Percentiles rank a stretch among this genome's conserved stretches.
phyloP scores from a whole-genome alignment of 306 rosid species.

The Begonia masoniana region DNA sequence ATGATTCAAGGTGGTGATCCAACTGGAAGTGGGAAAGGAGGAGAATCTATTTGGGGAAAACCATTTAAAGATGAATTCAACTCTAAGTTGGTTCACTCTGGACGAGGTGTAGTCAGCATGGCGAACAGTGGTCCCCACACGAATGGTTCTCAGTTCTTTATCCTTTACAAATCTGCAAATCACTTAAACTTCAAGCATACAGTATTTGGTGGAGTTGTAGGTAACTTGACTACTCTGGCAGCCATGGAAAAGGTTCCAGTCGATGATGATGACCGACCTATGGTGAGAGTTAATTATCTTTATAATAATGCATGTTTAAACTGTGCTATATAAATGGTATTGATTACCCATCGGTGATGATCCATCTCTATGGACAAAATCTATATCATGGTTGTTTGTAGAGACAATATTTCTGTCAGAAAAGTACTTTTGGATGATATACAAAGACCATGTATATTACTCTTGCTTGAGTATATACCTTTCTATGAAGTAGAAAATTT shows the following conservation, averaged over 20 bases:
- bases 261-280: conserved; percentile 77
- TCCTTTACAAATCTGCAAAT: conserved; percentile 84
- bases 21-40: conserved; percentile 90
- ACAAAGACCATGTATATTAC: too few relatives aligned
- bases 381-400: too few relatives aligned
- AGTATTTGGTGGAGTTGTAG: conserved; percentile 85
- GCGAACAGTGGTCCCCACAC: conserved; percentile 98
- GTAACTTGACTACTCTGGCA: conserved; percentile 82
- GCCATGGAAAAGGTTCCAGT: conserved; percentile 87
- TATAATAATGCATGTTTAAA: too few relatives aligned
- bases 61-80: conserved; percentile 86
- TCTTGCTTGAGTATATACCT: too few relatives aligned
- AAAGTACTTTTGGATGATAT: too few relatives aligned
- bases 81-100: conserved; percentile 89
- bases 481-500: too few relatives aligned
- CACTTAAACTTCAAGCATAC: conserved; percentile 95
- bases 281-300: conserved; percentile 36
- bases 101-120: conserved; percentile 96
- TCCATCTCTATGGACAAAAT: too few relatives aligned
- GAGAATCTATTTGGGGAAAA: conserved; percentile 95
- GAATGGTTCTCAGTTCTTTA: conserved; percentile 94
- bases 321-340: too few relatives aligned
- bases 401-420: too few relatives aligned
- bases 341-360: too few relatives aligned
- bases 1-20: conserved; percentile 99